phyloP scores from a whole-genome alignment of 2,329 filamentous ascomycete genomes.

The Cladosporium sphaerospermum region DNA sequence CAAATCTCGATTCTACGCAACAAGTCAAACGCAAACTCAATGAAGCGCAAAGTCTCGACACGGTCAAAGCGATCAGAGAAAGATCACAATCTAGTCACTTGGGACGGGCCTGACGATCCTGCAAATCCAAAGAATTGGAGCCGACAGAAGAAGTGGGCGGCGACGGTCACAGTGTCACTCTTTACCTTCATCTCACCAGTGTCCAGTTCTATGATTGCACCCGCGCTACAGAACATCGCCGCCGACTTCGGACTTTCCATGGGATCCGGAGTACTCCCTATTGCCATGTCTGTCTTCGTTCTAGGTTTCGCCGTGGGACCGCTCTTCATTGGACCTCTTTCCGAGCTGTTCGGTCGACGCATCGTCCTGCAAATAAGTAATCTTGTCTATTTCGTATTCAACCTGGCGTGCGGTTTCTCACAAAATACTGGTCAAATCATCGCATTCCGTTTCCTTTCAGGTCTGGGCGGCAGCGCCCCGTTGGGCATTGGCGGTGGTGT shows the following conservation, averaged over 20 bases:
- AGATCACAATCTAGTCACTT: slow-evolving; percentile 35
- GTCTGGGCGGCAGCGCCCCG: slow-evolving; percentile 33
- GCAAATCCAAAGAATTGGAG: slow-evolving; percentile 44
- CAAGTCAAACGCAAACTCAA: slow-evolving; percentile 20
- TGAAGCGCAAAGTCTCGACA: slow-evolving; percentile 24
- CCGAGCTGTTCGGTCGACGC: slow-evolving; percentile 32
- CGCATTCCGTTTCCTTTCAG: slow-evolving; percentile 34
- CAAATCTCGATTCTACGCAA: slow-evolving; percentile 28
- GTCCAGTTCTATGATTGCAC: slow-evolving; percentile 35
- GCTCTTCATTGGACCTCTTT: slow-evolving; percentile 32
- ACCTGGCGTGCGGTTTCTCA: slow-evolving; percentile 33
- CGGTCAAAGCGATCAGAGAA: slow-evolving; percentile 27
- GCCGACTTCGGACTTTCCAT: slow-evolving; percentile 23
- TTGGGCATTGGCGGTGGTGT: slow-evolving; percentile 34
- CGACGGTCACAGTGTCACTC: slow-evolving; percentile 37
- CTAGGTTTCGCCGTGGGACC: slow-evolving; percentile 34
- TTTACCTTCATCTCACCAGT: slow-evolving; percentile 36
- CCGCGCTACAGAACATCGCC: slow-evolving; percentile 26
- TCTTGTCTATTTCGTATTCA: slow-evolving; percentile 34
- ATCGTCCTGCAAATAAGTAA: slow-evolving; percentile 32
- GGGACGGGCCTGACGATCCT: slow-evolving; percentile 42
- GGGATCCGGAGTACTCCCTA: slow-evolving; percentile 16
- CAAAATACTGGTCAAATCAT: slow-evolving; percentile 28
- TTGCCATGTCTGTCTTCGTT: slow-evolving; percentile 34
- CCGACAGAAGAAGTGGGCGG: slow-evolving; percentile 39